Evolutionary conservation across 768 basidiomycete species (phyloP), one percentile per base, ranked within the genome.

Genomic region (Hysterangium stoloniferum): DNA sequence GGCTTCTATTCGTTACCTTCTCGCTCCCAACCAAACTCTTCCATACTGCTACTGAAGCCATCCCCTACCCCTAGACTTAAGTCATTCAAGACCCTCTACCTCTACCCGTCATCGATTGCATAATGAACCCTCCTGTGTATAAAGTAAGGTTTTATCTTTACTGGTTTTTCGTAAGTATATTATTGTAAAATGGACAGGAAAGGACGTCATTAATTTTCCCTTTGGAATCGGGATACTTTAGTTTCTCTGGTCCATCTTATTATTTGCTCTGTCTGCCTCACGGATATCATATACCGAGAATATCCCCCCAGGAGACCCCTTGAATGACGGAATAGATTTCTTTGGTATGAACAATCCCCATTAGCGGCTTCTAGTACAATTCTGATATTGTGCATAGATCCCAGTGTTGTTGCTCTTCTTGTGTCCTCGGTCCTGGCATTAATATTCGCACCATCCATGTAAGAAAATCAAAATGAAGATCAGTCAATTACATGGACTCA

Each of bases 241-340:
- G 49, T n/a, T 42, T 6, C 41, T 51, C 9, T 51, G 49, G 49
- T 22, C 49, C 12, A 51, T 56, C 20, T n/a, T 63, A 9, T 48
- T 60, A 3, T 49, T 64, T 35, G 45, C 52, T 27, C 38, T 62
- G 19, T 58, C 60, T 22, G 53, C 54, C 34, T 58, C 57, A 13
- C 58, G 64, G 13, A 43, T 65, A 36, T 52, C 57, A 52, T 65
- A 65, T 47, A 65, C 64, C 9, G 43, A 56, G 44, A 48, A 64
- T 38, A 49, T 63, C 4, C 61, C 61, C 13, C 22, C 38, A 19
- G 60, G 60, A 22, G 62, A 63, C 33, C 52, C 62, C 12, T 55
- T 65, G 24, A 65, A 65, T 50, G 52, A 52, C n/a, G 62, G 62
- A 17, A n/a, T 29, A 7, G 46, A 60, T 38, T 65, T 65, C 53